Conservation (phyloP, 495 filamentous ascomycete species). For the Parachaetomium inaequale region DNA sequence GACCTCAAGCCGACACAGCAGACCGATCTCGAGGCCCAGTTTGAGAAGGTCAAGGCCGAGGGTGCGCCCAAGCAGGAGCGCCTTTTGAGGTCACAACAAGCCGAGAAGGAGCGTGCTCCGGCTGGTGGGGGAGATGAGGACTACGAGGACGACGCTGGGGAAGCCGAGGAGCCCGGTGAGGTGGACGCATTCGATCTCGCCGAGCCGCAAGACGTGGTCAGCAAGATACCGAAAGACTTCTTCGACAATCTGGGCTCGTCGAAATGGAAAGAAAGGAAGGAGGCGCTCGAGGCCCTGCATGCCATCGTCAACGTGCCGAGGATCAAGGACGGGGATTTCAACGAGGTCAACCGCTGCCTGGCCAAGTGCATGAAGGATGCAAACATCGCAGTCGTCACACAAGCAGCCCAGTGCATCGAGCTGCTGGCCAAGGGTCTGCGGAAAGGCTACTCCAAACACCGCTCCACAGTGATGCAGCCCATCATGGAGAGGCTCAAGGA, state of each 20-base stretch:
- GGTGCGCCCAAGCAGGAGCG: slow-evolving; percentile 84
- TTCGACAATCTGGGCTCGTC: slow-evolving; percentile 76
- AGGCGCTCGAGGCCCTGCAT: slow-evolving; percentile 81
- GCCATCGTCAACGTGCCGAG: slow-evolving; percentile 75
- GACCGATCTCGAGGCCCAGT: slow-evolving; percentile 86
- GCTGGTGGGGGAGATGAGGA: slow-evolving; percentile 53
- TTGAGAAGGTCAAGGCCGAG: slow-evolving; percentile 88
- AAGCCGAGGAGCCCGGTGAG: slow-evolving; percentile 65
- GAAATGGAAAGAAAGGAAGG: slow-evolving; percentile 99
- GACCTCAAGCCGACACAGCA: slow-evolving; percentile 97
- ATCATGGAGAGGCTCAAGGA: slow-evolving; percentile 96
- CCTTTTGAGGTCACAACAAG: slow-evolving; percentile 84
- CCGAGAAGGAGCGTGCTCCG: slow-evolving; percentile 66
- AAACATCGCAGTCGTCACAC: slow-evolving; percentile 90
- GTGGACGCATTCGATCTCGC: slow-evolving; percentile 83
- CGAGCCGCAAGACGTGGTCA: slow-evolving; percentile 80
- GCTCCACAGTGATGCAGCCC: slow-evolving; percentile 71
- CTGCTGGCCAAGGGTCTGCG: slow-evolving; percentile 85
- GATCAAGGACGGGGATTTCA: slow-evolving; percentile 87
- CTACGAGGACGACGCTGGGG: slow-evolving; percentile 57
- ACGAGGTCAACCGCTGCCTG: slow-evolving; percentile 73
- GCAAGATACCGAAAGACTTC: slow-evolving; percentile 80
- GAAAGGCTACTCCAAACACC: slow-evolving; percentile 73
- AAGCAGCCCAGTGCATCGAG: slow-evolving; percentile 92
- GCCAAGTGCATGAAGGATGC: slow-evolving; percentile 99